phyloP scores from a whole-genome alignment of 345 rosid genomes.

The Durio zibethinus region DNA sequence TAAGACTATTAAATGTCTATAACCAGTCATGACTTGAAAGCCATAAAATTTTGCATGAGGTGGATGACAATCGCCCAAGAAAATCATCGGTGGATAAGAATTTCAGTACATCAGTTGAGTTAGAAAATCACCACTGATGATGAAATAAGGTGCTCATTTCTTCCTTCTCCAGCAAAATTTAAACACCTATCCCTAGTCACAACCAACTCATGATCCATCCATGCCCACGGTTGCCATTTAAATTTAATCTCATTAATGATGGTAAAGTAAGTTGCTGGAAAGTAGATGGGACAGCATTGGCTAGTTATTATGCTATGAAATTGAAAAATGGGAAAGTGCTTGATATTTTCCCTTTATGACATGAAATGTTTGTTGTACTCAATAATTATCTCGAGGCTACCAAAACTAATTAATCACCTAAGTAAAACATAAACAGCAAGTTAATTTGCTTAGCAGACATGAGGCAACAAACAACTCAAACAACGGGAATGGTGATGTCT shows the following conservation, averaged over 20 bases:
- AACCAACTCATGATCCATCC: not conserved
- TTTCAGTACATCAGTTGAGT: too few species aligned
- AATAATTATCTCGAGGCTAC: too few species aligned
- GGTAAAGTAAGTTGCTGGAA: not conserved
- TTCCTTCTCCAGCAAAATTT: not conserved
- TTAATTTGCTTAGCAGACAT: too few species aligned
- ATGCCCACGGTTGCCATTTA: not conserved
- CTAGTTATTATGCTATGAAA: not conserved
- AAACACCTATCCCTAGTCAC: not conserved
- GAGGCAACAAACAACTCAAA: too few species aligned
- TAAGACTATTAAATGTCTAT: not conserved
- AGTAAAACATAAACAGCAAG: too few species aligned
- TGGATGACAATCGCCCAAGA: not conserved
- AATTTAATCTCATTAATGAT: not conserved
- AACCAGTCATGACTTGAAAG: not conserved
- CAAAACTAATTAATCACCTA: too few species aligned
- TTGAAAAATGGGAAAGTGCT: not conserved
- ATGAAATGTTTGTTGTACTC: not conserved
- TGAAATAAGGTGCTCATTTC: not conserved
- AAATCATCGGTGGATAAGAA: not conserved
- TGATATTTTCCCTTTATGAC: not conserved
- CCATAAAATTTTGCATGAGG: not conserved
- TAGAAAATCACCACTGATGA: too few species aligned
- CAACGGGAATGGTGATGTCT: too few species aligned
- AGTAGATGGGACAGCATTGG: not conserved